Base-by-base conservation (phyloP, 768 basidiomycete species). In the Nevesoporus exiguus region DNA sequence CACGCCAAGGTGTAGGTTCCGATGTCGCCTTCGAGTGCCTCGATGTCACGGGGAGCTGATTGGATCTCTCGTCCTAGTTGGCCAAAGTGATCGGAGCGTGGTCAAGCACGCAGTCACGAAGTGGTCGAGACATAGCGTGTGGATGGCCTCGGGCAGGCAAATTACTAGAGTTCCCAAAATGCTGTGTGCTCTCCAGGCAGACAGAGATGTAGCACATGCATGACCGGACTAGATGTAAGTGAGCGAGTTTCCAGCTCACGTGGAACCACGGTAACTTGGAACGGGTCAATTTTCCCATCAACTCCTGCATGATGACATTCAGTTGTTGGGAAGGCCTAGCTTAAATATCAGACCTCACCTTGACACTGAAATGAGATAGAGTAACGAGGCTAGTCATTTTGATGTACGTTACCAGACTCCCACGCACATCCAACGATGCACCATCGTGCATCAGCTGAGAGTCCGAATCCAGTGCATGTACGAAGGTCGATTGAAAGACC, bases 391-490 rank as follows among this genome's bases (percentile, higher is more conserved):
- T 43, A n/a, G 51, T 44, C 15, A 25, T 39, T 24, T 39, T 29
- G 13, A 9, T 44, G 14, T 55, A 55, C 5, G 54, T 55, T 9
- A 55, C 42, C 3, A 55, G 29, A 17, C 50, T 55, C 15, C 54
- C 50, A 21, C 54, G 54, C 1, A 51, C 54, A 40, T 54, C 51
- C 37, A 55, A 17, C 22, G 46, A 33, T 1, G 43, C 43, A 11
- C 52, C 43, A 14, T 3, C 39, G 7, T 55, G 54, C 54, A 55
- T 54, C 13, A 52, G 54, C 10, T 37, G 15, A 7, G 34, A 17
- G 7, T 46, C 44, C 0, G 3, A 15, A 31, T 52, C 52, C 15
- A 52, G 30, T 10, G 21, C 52, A 29, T 17, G 37, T 31, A n/a
- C 11, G 6, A 31, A 52, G 36, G 19, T 52, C 25, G 37, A 40